phyloP scores from a whole-genome alignment of 1,139 yeast species.

The Protomyces macrosporus region DNA sequence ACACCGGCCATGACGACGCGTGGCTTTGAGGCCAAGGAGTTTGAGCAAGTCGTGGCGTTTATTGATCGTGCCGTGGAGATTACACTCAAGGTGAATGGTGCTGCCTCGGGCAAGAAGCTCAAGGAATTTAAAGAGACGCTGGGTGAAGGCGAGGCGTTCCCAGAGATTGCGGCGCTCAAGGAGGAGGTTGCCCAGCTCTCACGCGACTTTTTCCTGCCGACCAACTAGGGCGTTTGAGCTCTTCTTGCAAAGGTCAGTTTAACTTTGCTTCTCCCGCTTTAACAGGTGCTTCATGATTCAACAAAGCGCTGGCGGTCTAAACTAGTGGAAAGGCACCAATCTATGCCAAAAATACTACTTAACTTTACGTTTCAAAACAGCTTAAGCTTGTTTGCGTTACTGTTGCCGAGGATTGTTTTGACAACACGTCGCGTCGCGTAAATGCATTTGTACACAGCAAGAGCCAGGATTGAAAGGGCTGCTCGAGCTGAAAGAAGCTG shows the following conservation, averaged over 20 bases:
- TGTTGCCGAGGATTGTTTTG: too few species aligned
- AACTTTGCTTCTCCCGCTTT: too few species aligned
- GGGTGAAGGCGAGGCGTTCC: constrained; percentile 52
- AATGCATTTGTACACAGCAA: too few species aligned
- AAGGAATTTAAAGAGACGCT: constrained; percentile 87
- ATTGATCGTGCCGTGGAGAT: constrained; percentile 77
- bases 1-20: constrained; percentile 99
- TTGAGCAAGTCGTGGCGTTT: constrained; percentile 72
- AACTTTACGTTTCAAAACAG: too few species aligned
- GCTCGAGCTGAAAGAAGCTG: too few species aligned
- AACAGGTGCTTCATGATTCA: too few species aligned
- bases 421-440: too few species aligned
- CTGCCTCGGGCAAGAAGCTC: constrained; percentile 77
- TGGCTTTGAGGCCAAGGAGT: constrained; percentile 85
- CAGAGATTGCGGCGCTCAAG: constrained; percentile 62
- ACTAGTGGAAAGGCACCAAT: too few species aligned
- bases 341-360: too few species aligned
- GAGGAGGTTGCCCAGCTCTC: constrained; percentile 86
- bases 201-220: constrained; percentile 83
- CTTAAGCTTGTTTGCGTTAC: too few species aligned
- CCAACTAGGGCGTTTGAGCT: constrained; percentile 4
- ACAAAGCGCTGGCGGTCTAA: too few species aligned
- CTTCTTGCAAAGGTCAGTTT: background rate
- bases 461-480: too few species aligned
- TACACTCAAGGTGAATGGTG: constrained; percentile 72